phyloP scores from a whole-genome alignment of 2,329 filamentous ascomycete species.

The Colletotrichum lupini region DNA sequence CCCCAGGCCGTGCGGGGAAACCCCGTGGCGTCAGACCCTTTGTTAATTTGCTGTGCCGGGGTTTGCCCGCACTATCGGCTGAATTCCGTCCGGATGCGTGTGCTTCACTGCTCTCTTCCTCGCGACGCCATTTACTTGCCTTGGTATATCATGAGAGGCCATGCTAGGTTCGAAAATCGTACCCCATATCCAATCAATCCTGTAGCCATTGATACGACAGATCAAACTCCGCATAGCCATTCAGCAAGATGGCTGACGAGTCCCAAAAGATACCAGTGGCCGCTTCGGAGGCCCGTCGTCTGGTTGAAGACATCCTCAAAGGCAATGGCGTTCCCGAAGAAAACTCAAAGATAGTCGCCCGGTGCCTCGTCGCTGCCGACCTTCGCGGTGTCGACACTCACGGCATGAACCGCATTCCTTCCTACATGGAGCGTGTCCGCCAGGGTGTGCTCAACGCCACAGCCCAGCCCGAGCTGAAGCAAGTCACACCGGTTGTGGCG shows the following conservation, averaged over 20 bases:
- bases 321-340: constrained; percentile 69
- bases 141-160: not conserved
- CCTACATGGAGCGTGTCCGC: constrained; percentile 79
- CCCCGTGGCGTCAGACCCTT: not conserved
- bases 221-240: not conserved
- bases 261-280: constrained; percentile 47
- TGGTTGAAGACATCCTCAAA: constrained; percentile 65
- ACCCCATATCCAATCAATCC: too few relatives aligned
- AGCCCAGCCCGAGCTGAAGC: constrained; percentile 67
- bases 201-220: not conserved
- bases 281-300: constrained; percentile 53
- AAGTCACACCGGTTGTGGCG: constrained; percentile 77
- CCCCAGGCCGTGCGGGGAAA: not conserved
- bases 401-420: constrained; percentile 80
- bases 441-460: constrained; percentile 73
- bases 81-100: not conserved
- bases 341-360: constrained; percentile 73
- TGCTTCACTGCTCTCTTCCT: not conserved
- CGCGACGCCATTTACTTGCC: not conserved
- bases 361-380: constrained; percentile 78
- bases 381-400: constrained; percentile 84
- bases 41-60: constrained; percentile 22
- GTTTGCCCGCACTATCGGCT: not conserved
- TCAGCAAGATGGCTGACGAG: constrained; percentile 25
- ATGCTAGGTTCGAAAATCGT: too few relatives aligned